Base-by-base conservation (phyloP, 2,329 filamentous ascomycete species). In the Sclerotinia sclerotiorum region DNA sequence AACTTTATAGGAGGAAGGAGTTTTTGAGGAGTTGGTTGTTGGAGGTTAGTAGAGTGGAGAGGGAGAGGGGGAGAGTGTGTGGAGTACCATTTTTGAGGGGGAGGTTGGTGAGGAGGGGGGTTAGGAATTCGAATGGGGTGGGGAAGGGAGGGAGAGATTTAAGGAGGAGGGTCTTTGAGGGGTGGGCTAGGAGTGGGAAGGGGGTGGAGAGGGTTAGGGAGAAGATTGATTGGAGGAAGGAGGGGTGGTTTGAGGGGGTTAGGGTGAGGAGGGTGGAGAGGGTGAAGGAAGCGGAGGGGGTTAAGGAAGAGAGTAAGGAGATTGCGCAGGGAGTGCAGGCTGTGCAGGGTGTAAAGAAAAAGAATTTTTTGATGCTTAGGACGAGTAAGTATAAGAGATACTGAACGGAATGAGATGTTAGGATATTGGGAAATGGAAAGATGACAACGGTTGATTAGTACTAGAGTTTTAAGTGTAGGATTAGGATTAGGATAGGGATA, bases 141-240 rank as follows among this genome's bases (percentile, higher is more conserved):
- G 35, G 7, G 35, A 13, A 39, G 3, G 24, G 32, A 19, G 61
- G 61, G n/a, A 54, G 48, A 19, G 61, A 64, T 64, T 10, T 32
- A 3, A 52, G 61, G n/a, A 64, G 61, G 19, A 42, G 46, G 19
- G 32, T 51, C 2, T 64, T 64, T 64, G 61, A 64, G 48, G 48
- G 27, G 0, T 54, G 52, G 29, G 61, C 54, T 8, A n/a, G 29
- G 27, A 39, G 44, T 17, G 32, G 35, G 13, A 60, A 39, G 7
- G 35, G 39, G 13, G 32, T 52, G 6, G 24, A 52, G 48, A 64
- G 48, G 17, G 24, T 64, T 2, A 8, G 52, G 32, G 48, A 64
- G 24, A 54, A 51, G 27, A 46, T 54, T 39, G 61, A 44, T 64
- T 54, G 61, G 61, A 54, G 49, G n/a, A 64, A 32, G 32, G 61